Percentiles rank a stretch among this genome's conserved stretches.
Evolutionary conservation across 78 protist species (phyloP).

Genomic region (Dictyostelium firmibasis): DNA sequence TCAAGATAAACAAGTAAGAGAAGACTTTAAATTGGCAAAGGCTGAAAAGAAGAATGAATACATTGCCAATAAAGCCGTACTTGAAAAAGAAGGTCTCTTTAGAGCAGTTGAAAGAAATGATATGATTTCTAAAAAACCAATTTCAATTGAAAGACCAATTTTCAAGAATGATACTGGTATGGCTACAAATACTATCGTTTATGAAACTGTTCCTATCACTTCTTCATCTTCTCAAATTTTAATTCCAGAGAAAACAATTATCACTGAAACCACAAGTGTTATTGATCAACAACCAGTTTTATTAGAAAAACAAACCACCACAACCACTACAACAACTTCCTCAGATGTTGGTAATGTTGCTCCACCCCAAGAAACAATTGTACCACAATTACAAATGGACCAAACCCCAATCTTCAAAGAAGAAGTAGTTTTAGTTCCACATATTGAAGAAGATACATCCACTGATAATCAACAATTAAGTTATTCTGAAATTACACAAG

Average conservation of each 20-base stretch:
- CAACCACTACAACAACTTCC: not conserved
- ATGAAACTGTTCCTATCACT: not conserved
- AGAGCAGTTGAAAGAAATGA: not conserved
- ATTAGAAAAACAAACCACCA: not conserved
- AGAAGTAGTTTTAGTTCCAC: not conserved
- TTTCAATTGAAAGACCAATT: not conserved
- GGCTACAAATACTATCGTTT: not conserved
- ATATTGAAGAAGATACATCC: not conserved
- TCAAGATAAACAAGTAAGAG: not conserved
- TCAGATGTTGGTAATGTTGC: not conserved
- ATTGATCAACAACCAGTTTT: no score
- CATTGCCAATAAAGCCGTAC: not conserved
- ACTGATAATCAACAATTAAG: not conserved
- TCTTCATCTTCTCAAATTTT: not conserved
- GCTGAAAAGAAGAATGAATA: not conserved
- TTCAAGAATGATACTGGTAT: not conserved
- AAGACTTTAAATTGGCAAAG: not conserved
- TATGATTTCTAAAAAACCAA: not conserved
- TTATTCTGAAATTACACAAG: not conserved
- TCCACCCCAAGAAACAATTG: not conserved
- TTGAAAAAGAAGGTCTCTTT: slow-evolving; percentile 1
- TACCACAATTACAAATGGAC: not conserved
- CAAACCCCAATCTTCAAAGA: not conserved
- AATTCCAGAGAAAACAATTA: not conserved
- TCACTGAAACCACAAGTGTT: not conserved